Conservation (phyloP, 805 yeast species). For the Lipomyces kockii region DNA sequence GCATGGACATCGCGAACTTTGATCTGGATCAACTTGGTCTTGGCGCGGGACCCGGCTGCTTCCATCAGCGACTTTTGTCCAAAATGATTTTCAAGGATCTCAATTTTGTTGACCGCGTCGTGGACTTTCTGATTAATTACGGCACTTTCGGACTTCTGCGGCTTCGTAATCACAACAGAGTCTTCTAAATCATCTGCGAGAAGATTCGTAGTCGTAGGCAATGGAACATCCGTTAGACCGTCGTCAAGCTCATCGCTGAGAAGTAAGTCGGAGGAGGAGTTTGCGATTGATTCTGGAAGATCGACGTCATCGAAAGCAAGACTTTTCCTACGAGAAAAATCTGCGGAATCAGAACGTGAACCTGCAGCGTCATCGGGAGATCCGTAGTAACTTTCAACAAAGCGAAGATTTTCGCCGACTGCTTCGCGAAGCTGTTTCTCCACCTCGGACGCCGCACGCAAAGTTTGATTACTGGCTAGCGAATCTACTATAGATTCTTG, state of each 20-base stretch:
- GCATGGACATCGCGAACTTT: constrained; percentile 36
- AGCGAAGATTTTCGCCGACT: constrained; percentile 38
- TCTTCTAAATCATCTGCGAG: neutral
- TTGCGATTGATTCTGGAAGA: constrained; percentile 1
- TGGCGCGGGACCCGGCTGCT: constrained; percentile 30
- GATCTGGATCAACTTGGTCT: constrained; percentile 17
- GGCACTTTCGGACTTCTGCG: neutral
- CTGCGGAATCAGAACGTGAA: neutral
- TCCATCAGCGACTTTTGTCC: constrained; percentile 30
- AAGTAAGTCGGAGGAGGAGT: constrained; percentile 5
- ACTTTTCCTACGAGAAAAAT: neutral
- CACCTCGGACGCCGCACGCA: constrained; percentile 4
- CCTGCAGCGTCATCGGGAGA: constrained; percentile 1
- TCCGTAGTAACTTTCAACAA: constrained; percentile 46
- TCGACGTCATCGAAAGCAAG: neutral
- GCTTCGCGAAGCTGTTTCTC: constrained; percentile 17
- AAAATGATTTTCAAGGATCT: constrained; percentile 41
- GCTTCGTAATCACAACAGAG: neutral
- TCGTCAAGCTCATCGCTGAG: constrained; percentile 1
- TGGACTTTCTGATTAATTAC: constrained; percentile 10
- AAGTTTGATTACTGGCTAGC: neutral
- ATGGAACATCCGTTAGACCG: constrained; percentile 14
- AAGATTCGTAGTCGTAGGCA: constrained; percentile 6
- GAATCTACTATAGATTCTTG: neutral
- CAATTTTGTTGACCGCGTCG: constrained; percentile 29